Percentiles rank a stretch among this genome's conserved stretches.
Evolutionary conservation across 2,329 filamentous ascomycete genomes (phyloP).

Genomic region (Ophioceras dolichostomum): DNA sequence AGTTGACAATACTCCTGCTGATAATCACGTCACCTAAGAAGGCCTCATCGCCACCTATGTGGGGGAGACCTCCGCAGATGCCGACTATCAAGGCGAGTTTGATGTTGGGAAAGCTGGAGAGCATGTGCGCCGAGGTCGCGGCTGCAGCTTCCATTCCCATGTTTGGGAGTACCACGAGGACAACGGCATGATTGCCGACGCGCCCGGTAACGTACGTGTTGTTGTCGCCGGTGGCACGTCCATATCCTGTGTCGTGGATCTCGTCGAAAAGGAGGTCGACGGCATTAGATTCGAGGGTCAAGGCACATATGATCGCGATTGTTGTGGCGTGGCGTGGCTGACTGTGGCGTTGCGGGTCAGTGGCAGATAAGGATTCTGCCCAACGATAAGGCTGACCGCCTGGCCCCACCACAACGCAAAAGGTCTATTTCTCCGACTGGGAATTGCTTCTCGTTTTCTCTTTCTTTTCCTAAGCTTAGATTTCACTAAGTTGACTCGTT

Average conservation of each 20-base stretch:
- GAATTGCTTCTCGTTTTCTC: no score
- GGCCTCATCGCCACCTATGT: neutral
- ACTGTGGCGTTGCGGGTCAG: no score
- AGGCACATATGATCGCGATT: neutral
- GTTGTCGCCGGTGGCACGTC: neutral
- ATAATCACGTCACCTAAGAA: slow-evolving; percentile 21
- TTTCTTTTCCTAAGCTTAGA: no score
- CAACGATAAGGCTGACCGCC: no score
- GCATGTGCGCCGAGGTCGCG: slow-evolving; percentile 13
- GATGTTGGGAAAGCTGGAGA: slow-evolving; percentile 19
- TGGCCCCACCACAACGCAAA: no score
- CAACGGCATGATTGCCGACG: slow-evolving; percentile 14
- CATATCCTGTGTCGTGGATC: no score
- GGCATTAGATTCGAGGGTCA: neutral
- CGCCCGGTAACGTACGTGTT: slow-evolving; percentile 15
- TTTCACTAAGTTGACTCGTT: no score
- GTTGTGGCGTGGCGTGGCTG: no score
- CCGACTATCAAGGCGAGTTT: slow-evolving; percentile 23
- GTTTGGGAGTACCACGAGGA: slow-evolving; percentile 14
- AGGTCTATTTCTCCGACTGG: no score
- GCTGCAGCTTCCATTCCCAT: slow-evolving; percentile 18
- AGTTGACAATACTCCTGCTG: slow-evolving; percentile 15
- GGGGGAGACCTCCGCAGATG: slow-evolving; percentile 21
- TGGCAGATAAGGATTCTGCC: no score
- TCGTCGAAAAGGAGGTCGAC: neutral